Evolutionary conservation across 1,139 yeast genomes (phyloP), one percentile per base, ranked within the genome.

Genomic region (Blastobotrys arbuscula): DNA sequence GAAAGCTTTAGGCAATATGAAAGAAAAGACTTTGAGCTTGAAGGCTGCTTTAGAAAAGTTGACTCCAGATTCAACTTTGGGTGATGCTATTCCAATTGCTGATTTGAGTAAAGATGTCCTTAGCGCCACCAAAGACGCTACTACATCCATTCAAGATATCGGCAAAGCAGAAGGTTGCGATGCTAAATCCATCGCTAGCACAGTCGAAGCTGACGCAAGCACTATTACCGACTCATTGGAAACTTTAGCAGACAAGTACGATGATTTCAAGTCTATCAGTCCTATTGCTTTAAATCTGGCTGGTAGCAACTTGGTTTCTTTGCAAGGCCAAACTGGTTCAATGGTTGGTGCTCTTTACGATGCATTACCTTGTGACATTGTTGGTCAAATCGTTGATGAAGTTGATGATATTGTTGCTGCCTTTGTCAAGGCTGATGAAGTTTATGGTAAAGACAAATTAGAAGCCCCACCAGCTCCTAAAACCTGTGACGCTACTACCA

Each of bases 41-140:
- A 26, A 42, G 20, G 26, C n/a, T 18, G 19, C 44, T 16, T 34
- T 47, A 24, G 33, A 23, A 30, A 33, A 33, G 12, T 33, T 43
- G 18, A 30, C 16, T 20, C 7, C 21, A 18, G 24, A 18, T 30
- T n/a, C 30, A 23, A 21, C 30, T 39, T 18, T 47, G 16, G 28
- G 34, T n/a, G 50, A 39, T 47, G 50, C 47, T 13, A 19, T 39
- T 20, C 50, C 50, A 42, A 42, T 47, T 28, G 23, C 30, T 31
- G 20, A 19, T 16, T 23, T 39, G 39, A 33, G 47, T 26, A 16
- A 12, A 7, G 26, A 26, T 20, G 50, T 37, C 15, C 34, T 42
- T 20, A 20, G 6, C n/a, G 50, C 38, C 39, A 42, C 46, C 31
- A 18, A 47, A 26, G 50, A 40, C 16, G 42, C 38, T 19, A 47